Conservation (phyloP, 169 alveolate genomes). For the Cryptosporidium canis region DNA sequence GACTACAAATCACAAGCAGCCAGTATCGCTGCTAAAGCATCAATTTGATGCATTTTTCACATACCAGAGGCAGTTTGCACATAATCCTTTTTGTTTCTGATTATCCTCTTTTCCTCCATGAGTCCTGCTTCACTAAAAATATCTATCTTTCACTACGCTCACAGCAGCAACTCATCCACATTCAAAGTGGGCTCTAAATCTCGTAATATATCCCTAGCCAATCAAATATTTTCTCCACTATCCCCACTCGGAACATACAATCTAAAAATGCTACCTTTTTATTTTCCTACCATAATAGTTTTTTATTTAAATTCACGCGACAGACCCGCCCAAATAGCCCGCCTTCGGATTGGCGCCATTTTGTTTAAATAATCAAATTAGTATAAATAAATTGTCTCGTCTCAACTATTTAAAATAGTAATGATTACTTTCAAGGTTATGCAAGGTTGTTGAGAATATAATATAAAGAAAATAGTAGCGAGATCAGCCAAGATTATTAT, state of each 20-base stretch:
- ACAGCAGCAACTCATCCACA: not conserved
- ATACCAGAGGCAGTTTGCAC: conserved; percentile 72
- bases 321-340: not conserved
- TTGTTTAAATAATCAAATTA: not conserved
- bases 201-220: not conserved
- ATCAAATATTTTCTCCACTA: not conserved
- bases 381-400: conserved; percentile 54
- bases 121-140: not conserved
- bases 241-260: not conserved
- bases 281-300: not conserved
- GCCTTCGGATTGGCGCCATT: not conserved
- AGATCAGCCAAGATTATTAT: not conserved
- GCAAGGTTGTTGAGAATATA: not conserved
- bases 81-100: conserved; percentile 48
- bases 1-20: not conserved
- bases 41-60: not conserved
- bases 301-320: not conserved
- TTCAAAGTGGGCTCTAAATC: not conserved
- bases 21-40: not conserved
- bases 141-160: not conserved
- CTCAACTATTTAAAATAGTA: conserved; percentile 36
- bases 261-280: not conserved
- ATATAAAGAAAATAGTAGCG: not conserved
- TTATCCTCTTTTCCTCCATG: conserved; percentile 8
- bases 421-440: not conserved